Base-by-base conservation (phyloP, 352 stramenopile genomes). In the Phytophthora meadii region DNA sequence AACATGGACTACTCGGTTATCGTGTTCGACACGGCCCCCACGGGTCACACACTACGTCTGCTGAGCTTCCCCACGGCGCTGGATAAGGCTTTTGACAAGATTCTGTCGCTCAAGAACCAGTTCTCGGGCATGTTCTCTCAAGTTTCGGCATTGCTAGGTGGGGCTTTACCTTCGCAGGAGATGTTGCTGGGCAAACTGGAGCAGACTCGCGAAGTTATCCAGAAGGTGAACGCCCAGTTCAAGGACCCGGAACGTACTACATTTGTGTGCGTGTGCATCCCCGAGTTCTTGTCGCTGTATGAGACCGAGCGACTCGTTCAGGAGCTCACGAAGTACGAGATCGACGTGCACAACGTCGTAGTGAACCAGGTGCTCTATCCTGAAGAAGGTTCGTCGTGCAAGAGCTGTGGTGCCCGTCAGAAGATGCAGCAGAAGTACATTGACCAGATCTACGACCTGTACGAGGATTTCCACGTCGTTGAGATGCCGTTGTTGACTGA, bases 391-490 rank as follows among this genome's bases (percentile, higher is more conserved):
- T 89, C 84, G 47, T 80, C 70, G 27, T 95, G 88, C 79, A 91
- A 88, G 69, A 99, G 99, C 89, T 98, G 97, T 74, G 86, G 92
- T 52, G 95, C 97, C 15, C 90, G 98, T 69, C 98, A 99, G 68
- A 94, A 97, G 77, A 99, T 99, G 97, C 98, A 99, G 86, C 97
- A 99, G 80, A 99, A 99, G 81, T 99, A 99, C 84, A 99, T 99
- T 68, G 96, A 98, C 64, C 97, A 99, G 83, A 99, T 99, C 76
- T 99, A 99, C 79, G 97, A 99, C 81, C 79, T 99, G 36, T 99
- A 99, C 80, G 87, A 93, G 69, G 97, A 99, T 69, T 99, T 99
- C 74, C 97, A 99, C 81, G 97, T 99, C n/a, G 88, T 98, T 4
- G 88, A 99, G 66, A 99, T 99, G 96, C 98, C 98, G 22, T 81